These are phyloP conservation scores for Linnemannia elongata DNA, from an alignment of 192 early-diverging fungal genomes.

Conservation along the genomic window DNA sequence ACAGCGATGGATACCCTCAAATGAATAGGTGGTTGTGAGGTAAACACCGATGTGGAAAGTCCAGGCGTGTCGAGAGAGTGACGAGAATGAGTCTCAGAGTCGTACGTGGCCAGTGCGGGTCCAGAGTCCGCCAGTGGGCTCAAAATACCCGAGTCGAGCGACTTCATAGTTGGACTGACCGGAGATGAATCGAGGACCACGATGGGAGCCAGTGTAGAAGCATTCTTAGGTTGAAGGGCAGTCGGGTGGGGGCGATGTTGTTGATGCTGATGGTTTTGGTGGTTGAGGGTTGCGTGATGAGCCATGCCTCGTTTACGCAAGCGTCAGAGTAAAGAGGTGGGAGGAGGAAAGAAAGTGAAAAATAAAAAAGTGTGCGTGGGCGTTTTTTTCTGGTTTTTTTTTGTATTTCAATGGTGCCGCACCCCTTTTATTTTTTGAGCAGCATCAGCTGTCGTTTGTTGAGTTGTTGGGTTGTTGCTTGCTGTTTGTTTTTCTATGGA, in stretches of 20 bases:
- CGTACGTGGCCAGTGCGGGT: not conserved
- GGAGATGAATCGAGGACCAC: conserved; percentile 17
- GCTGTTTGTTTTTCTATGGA: too few relatives aligned
- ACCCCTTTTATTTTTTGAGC: too few relatives aligned
- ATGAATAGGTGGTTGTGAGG: conserved; percentile 14
- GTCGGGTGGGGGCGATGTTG: not conserved
- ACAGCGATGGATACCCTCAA: conserved; percentile 41
- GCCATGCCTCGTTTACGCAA: too few relatives aligned
- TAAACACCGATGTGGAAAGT: too few relatives aligned
- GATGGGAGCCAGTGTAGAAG: conserved; percentile 31
- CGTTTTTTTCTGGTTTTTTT: not conserved
- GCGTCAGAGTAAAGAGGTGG: too few relatives aligned
- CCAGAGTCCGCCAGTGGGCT: conserved; percentile 13
- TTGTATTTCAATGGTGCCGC: too few relatives aligned
- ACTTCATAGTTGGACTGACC: not conserved
- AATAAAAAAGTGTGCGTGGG: not conserved
- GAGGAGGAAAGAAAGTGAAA: too few relatives aligned
- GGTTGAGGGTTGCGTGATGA: too few relatives aligned
- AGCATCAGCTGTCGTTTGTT: too few relatives aligned
- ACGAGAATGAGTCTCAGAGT: not conserved
- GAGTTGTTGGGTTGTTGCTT: too few relatives aligned
- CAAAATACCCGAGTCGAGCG: conserved; percentile 10
- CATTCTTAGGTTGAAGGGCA: conserved; percentile 21
- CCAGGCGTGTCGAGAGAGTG: not conserved
- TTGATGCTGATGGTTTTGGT: not conserved